Percentiles rank a stretch among this genome's conserved stretches.
phyloP scores from a whole-genome alignment of 1,284 basidiomycete genomes.

The Microbotryum scabiosae region DNA sequence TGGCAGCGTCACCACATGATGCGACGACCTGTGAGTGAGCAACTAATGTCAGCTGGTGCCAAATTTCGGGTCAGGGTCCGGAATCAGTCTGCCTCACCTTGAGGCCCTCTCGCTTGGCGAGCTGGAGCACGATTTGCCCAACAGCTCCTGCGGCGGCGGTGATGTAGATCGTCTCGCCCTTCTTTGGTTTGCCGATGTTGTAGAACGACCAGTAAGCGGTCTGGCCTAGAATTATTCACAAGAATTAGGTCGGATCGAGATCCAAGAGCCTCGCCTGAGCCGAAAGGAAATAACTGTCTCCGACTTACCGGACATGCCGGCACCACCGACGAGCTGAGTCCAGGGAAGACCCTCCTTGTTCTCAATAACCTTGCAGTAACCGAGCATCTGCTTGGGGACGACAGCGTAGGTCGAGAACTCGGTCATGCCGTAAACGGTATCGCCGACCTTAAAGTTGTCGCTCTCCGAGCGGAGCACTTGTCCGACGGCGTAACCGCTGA shows the following conservation, averaged over 20 bases:
- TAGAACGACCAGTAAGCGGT: conserved; percentile 43
- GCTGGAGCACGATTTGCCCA: conserved; percentile 30
- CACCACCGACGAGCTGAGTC: conserved; percentile 39
- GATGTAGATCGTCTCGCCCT: conserved; percentile 66
- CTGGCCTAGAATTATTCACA: neutral
- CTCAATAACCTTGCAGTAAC: conserved; percentile 30
- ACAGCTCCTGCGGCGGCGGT: conserved; percentile 31
- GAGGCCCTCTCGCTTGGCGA: conserved; percentile 40
- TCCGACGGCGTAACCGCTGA: conserved; percentile 16
- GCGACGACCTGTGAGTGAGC: no score
- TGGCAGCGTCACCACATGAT: no score
- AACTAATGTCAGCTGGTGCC: no score
- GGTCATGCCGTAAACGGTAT: conserved; percentile 13
- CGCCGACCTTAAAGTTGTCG: conserved; percentile 20
- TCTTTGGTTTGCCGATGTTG: conserved; percentile 66
- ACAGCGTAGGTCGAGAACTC: conserved; percentile 21
- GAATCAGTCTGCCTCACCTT: conserved; percentile 47
- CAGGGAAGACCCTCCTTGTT: conserved; percentile 44
- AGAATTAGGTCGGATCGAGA: no score
- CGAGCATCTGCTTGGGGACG: conserved; percentile 8
- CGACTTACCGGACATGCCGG: conserved; percentile 44
- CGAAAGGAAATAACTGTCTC: neutral
- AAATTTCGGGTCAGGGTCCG: no score
- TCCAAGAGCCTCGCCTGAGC: no score
- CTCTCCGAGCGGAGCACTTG: conserved; percentile 27